Evolutionary conservation across 2,329 filamentous ascomycete genomes (phyloP), one percentile per base, ranked within the genome.

Genomic region (Epicoccum sorghinum): DNA sequence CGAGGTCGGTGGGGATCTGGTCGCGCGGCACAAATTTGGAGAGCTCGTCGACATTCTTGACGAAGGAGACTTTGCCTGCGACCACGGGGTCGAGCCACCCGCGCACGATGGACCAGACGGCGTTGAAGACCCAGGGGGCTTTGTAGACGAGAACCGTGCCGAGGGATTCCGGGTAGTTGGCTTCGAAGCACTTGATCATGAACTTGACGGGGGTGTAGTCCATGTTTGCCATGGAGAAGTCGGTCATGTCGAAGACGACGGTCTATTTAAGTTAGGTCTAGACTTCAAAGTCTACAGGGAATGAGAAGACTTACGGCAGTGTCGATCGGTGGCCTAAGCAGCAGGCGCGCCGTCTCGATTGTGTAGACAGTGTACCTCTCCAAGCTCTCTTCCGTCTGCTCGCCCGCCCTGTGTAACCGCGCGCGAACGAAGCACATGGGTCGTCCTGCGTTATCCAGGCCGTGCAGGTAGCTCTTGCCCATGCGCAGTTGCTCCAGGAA

Each of bases 101-200:
- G 61, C 86, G 88, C 71, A 99, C 96, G 61, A 99, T 90, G 72
- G 86, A 92, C 95, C 93, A 98, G 60, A 98, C 90, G n/a, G 90
- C 89, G 80, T 96, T 93, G 79, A 99, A 99, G 40, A 99, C 80
- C 95, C 95, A 99, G 3, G 95, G 95, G 0, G 95, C 88, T 75
- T 96, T 96, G 80, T 99, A 95, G 33, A 99, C 91, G 40, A 98
- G 83, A 3, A 98, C 91, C 2, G 89, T 84, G 25, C 93, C 95
- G 1, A 99, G 82, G 42, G 87, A 93, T 75, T 99, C 95, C 0
- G 95, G 95, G 67, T 98, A 99, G 74, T 99, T 98, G 56, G 95
- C 95, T 78, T 99, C 95, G 71, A 99, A 99, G 75, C 93, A 96
- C 76, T 96, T 96, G 76, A 99, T 97, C 89, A 99, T 97, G 78